Base-by-base conservation (phyloP, 75 land plant genomes). In the Sequoiadendron giganteum region DNA sequence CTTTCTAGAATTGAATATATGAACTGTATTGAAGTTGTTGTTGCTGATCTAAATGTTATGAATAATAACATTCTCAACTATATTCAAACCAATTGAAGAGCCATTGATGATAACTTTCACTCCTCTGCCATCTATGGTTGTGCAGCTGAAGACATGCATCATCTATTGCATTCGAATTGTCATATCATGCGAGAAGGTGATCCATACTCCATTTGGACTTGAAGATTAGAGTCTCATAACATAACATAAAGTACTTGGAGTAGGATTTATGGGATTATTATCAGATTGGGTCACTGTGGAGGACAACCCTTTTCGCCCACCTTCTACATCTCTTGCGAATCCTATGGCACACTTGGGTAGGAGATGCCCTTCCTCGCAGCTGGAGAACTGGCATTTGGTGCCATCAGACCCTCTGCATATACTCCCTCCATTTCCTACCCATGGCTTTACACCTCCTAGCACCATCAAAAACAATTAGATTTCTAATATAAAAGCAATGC, bases 11-110 rank as follows among this genome's bases (percentile, higher is more conserved):
- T 10, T 13, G 10, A 56, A 56, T 56, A 56, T 56, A 56, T 56
- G 61, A 56, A 56, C 61, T 16, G 61, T 56, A 56, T 56, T 6
- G 7, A 10, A 56, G 61, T 16, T 10, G 18, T 0, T 10, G 61
- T 16, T 58, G 89, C 92, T 85, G 30, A 91, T 86, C 70, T 90
- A 61, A 34, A 91, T 40, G 86, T 91, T 91, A 83, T 90, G 90
- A 8, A 92, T 85, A 36, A 92, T 91, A 21, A 92, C 85, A 40
- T 90, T 92, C 85, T 79, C 70, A 42, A 89, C 87, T 2, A 87
- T 84, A 7, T 85, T 82, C 73, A 90, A 42, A 43, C 82, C 91
- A 0, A 91, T 88, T 0, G 92, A 86, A 16, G 91, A 90, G 32
- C 55, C 49, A 21, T 86, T 90, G 7, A 80, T 85, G 42, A 91